Percentiles rank a stretch among this genome's conserved stretches.
Evolutionary conservation across 768 basidiomycete genomes (phyloP).

Genomic region (Serpula lacrymans): DNA sequence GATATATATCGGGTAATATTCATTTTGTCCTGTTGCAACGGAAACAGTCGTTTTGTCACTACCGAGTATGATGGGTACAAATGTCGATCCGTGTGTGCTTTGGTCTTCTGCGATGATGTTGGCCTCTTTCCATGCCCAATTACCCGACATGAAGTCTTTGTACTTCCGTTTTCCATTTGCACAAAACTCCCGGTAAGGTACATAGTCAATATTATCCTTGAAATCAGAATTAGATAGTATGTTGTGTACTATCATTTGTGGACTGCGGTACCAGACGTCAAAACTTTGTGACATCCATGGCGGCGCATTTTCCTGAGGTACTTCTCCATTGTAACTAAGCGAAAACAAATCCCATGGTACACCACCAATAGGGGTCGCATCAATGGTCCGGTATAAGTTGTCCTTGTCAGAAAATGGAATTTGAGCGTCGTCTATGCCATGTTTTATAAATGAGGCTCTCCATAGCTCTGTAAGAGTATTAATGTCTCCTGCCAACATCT

Average conservation of each 20-base stretch:
- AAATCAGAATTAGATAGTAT: constrained; percentile 21
- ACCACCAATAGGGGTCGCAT: constrained; percentile 30
- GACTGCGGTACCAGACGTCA: constrained; percentile 23
- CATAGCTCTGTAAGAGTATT: constrained; percentile 15
- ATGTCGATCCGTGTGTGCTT: constrained; percentile 11
- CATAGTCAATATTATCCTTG: constrained; percentile 14
- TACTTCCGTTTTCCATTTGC: too few species aligned
- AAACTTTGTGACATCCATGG: constrained; percentile 22
- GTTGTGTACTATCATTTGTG: constrained; percentile 11
- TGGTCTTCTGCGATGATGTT: constrained; percentile 16
- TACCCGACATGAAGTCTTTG: constrained; percentile 8
- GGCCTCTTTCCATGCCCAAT: constrained; percentile 15
- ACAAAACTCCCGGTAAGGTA: constrained; percentile 10
- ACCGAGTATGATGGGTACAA: constrained; percentile 17
- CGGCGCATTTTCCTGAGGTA: constrained; percentile 7
- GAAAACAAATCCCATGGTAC: constrained; percentile 33
- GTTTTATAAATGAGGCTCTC: constrained; percentile 7
- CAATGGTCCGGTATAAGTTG: constrained; percentile 32
- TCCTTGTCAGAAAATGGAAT: constrained; percentile 29
- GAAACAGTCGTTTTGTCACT: constrained; percentile 24
- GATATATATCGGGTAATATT: constrained; percentile 19
- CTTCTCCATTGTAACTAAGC: constrained; percentile 19
- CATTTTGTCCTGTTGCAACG: constrained; percentile 18
- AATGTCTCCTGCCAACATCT: constrained; percentile 18
- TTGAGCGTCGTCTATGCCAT: constrained; percentile 1